Percentiles rank a stretch among this genome's conserved stretches.
These are phyloP conservation scores for Heritiera fomes DNA, from an alignment of 345 rosid species.

Conservation along the genomic window DNA sequence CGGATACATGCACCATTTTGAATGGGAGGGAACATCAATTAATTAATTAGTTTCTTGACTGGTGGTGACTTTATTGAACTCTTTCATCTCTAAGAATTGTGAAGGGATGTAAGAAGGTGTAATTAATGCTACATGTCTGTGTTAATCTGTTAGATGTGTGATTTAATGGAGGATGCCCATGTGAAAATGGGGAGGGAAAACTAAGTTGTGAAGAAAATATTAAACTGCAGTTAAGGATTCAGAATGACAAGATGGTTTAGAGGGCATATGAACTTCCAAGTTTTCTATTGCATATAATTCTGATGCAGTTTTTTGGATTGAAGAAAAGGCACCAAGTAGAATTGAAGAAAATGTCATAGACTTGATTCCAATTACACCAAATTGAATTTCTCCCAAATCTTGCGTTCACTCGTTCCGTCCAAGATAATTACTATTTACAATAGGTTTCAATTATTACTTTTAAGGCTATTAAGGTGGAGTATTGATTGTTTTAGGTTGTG, in stretches of 20 bases:
- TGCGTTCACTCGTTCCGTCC: neutral
- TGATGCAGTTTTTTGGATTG: neutral
- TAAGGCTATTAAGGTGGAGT: neutral
- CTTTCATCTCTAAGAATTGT: neutral
- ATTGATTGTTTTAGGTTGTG: neutral
- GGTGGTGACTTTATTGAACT: neutral
- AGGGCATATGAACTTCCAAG: neutral
- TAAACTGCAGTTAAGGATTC: neutral
- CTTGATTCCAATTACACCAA: neutral
- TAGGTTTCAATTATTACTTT: neutral
- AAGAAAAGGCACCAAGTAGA: neutral
- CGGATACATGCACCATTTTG: neutral
- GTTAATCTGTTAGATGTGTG: neutral
- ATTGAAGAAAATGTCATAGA: neutral
- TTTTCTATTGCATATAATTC: neutral
- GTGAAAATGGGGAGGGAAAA: neutral
- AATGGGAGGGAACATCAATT: neutral
- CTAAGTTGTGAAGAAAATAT: neutral
- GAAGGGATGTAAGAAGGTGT: neutral
- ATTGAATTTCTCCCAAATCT: neutral
- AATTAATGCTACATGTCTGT: neutral
- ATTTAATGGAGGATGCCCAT: neutral
- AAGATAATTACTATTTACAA: neutral
- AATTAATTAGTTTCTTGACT: neutral
- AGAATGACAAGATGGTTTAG: neutral